Evolutionary conservation across 768 basidiomycete species (phyloP).

Genomic region (Calocybe gangraenosa): DNA sequence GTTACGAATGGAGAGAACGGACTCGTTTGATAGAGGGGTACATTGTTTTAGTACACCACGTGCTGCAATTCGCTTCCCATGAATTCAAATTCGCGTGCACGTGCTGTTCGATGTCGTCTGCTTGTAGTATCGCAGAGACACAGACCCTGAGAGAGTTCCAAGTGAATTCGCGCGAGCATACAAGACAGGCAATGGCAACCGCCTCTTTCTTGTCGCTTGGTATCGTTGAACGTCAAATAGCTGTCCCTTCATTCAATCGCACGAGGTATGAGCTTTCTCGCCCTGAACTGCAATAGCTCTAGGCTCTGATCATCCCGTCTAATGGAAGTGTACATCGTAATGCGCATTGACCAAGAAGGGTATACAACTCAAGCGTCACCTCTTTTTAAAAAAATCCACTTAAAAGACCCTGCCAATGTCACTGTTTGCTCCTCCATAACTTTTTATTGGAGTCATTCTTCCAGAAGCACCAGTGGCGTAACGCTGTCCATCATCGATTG

Average conservation of each 20-base stretch:
- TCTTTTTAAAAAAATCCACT: not conserved
- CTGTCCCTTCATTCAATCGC: too few relatives aligned
- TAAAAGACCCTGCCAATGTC: constrained; percentile 4
- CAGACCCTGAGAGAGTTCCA: not conserved
- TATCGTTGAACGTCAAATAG: not conserved
- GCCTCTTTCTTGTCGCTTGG: not conserved
- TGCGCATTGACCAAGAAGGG: too few relatives aligned
- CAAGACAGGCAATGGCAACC: not conserved
- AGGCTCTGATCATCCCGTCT: too few relatives aligned
- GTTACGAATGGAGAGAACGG: constrained; percentile 24
- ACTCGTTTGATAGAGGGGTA: constrained; percentile 1
- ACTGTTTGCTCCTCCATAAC: constrained; percentile 7
- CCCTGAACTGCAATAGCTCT: too few relatives aligned
- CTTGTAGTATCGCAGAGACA: too few relatives aligned
- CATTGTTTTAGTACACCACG: not conserved
- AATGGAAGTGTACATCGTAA: too few relatives aligned
- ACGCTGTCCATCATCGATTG: not conserved
- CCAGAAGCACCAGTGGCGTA: not conserved
- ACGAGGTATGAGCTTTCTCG: not conserved
- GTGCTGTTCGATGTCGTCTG: too few relatives aligned
- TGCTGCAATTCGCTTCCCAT: too few relatives aligned
- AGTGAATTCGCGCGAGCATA: not conserved
- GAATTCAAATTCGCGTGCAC: too few relatives aligned
- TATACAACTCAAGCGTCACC: too few relatives aligned
- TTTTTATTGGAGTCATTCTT: constrained; percentile 1